phyloP scores from a whole-genome alignment of 1,284 basidiomycete species.

The Papiliotrema fonsecae region DNA sequence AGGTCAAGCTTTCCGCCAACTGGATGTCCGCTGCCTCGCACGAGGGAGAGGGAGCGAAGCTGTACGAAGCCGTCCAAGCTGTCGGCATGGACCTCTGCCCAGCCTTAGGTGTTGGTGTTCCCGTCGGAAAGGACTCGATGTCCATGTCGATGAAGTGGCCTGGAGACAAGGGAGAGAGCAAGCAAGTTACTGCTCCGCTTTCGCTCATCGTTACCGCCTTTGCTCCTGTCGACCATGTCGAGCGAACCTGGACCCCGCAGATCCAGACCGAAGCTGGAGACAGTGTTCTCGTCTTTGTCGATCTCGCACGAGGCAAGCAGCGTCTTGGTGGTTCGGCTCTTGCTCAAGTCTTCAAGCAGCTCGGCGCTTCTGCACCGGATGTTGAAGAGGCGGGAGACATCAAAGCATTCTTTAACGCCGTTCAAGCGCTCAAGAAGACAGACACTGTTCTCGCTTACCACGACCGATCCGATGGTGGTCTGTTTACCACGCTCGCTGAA shows the following conservation, averaged over 20 bases:
- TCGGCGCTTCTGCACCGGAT: constrained; percentile 83
- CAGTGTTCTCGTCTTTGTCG: constrained; percentile 80
- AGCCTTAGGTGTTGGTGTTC: constrained; percentile 87
- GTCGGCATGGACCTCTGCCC: constrained; percentile 94
- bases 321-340: constrained; percentile 91
- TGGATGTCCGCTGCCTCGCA: constrained; percentile 98
- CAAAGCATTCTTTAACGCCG: constrained; percentile 76
- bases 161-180: constrained; percentile 57
- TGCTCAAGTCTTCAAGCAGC: constrained; percentile 90
- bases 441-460: constrained; percentile 87
- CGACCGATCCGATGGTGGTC: constrained; percentile 93
- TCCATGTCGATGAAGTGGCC: constrained; percentile 98
- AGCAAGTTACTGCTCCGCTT: constrained; percentile 82
- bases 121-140: constrained; percentile 99
- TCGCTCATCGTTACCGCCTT: constrained; percentile 95
- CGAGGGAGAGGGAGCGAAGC: constrained; percentile 79
- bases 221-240: constrained; percentile 74
- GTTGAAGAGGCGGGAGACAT: constrained; percentile 73
- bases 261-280: constrained; percentile 60
- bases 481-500: constrained; percentile 87
- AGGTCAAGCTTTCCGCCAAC: constrained; percentile 92
- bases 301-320: constrained; percentile 77
- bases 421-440: constrained; percentile 61
- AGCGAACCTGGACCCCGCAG: constrained; percentile 88
- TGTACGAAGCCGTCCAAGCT: constrained; percentile 90